Evolutionary conservation across 164 flowering plant species (phyloP).

Genomic region (Santalum album): DNA sequence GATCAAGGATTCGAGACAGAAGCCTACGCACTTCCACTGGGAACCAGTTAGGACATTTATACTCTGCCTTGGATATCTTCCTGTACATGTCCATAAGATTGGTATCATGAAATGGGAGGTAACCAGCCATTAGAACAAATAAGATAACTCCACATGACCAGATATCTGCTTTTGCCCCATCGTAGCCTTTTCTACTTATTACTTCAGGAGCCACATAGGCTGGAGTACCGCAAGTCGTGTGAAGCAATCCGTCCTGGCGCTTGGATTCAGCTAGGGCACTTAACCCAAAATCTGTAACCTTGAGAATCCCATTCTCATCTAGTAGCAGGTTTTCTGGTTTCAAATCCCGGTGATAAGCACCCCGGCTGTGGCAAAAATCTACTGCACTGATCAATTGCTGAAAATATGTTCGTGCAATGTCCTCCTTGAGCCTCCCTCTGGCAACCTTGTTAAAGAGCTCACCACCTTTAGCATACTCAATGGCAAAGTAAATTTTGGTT

Average conservation of each 20-base stretch:
- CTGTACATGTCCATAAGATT: constrained; percentile 42
- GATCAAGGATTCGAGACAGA: constrained; percentile 33
- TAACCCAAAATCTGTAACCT: constrained; percentile 54
- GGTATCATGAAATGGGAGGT: constrained; percentile 43
- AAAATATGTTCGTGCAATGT: constrained; percentile 32
- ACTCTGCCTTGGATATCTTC: constrained; percentile 40
- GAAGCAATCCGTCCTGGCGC: constrained; percentile 38
- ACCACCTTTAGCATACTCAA: constrained; percentile 55
- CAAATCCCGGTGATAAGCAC: constrained; percentile 50
- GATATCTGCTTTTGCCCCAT: constrained; percentile 49
- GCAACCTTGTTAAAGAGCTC: constrained; percentile 47
- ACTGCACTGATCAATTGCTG: constrained; percentile 44
- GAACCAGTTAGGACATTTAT: constrained; percentile 39
- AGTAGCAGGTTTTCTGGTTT: constrained; percentile 47
- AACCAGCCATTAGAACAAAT: constrained; percentile 41
- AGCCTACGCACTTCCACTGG: constrained; percentile 30
- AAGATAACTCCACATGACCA: constrained; percentile 60
- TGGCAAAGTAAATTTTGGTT: constrained; percentile 36
- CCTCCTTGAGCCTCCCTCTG: constrained; percentile 41
- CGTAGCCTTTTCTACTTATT: constrained; percentile 35
- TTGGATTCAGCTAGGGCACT: constrained; percentile 38
- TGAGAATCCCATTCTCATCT: constrained; percentile 41
- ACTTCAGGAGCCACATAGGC: constrained; percentile 58
- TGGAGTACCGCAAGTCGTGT: constrained; percentile 59
- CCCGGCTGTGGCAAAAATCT: constrained; percentile 45